These are phyloP conservation scores for Trichoderma gracile DNA, from an alignment of 2,329 filamentous ascomycete genomes.

Conservation along the genomic window DNA sequence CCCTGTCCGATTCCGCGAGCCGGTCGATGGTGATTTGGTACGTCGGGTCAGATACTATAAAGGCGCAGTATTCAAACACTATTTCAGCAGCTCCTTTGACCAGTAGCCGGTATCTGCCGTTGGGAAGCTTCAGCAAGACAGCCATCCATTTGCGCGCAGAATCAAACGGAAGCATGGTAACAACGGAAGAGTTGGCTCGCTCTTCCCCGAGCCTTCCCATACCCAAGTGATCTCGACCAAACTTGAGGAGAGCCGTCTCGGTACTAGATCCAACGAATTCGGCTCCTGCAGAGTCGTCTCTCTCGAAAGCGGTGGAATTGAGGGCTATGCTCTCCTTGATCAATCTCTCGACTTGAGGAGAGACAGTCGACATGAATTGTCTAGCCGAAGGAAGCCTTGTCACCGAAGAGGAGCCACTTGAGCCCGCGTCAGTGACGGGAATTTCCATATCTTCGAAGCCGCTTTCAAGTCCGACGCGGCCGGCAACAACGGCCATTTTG, in stretches of 20 bases:
- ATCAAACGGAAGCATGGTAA: conserved; percentile 56
- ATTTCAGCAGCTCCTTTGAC: conserved; percentile 62
- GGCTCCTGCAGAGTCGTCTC: conserved; percentile 39
- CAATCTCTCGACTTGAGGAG: conserved; percentile 39
- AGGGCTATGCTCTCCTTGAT: conserved; percentile 46
- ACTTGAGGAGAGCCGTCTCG: conserved; percentile 54
- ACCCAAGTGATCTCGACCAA: conserved; percentile 52
- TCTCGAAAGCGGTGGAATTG: conserved; percentile 58
- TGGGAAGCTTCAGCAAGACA: conserved; percentile 49
- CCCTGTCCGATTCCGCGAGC: conserved; percentile 38
- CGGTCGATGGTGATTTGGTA: conserved; percentile 34
- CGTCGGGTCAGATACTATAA: conserved; percentile 48
- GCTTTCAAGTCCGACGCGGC: conserved; percentile 50
- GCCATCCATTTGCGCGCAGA: conserved; percentile 59
- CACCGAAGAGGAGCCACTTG: conserved; percentile 16
- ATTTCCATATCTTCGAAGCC: conserved; percentile 42
- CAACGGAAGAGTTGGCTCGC: conserved; percentile 47
- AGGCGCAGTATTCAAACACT: conserved; percentile 48
- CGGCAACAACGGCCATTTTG: conserved; percentile 62
- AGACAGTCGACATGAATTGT: conserved; percentile 37
- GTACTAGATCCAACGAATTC: conserved; percentile 57
- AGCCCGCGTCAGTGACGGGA: conserved; percentile 23
- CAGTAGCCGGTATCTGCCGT: conserved; percentile 51
- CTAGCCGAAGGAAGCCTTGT: conserved; percentile 35
- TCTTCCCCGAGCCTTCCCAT: conserved; percentile 49